phyloP scores from a whole-genome alignment of 192 early-diverging fungal species.

The Entomortierella parvispora region DNA sequence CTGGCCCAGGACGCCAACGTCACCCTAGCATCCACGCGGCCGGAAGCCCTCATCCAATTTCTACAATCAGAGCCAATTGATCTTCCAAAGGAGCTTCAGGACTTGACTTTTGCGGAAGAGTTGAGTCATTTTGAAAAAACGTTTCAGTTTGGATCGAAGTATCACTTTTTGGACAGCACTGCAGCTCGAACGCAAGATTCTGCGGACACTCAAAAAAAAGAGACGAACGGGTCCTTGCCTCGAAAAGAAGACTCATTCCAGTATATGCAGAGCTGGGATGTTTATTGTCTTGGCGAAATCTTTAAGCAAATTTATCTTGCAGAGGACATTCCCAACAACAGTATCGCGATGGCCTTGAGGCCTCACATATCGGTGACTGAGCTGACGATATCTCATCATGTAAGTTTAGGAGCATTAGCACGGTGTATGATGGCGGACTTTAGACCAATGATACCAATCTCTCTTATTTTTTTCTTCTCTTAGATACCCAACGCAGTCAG shows the following conservation, averaged over 20 bases:
- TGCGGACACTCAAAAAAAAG: not conserved
- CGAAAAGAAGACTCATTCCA: slow-evolving; percentile 37
- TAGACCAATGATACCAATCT: not conserved
- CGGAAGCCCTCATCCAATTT: slow-evolving; percentile 37
- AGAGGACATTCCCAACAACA: slow-evolving; percentile 43
- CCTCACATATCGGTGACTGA: slow-evolving; percentile 14
- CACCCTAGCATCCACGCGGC: slow-evolving; percentile 19
- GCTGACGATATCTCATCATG: slow-evolving; percentile 22
- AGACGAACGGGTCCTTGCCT: not conserved
- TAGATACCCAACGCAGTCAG: slow-evolving; percentile 62
- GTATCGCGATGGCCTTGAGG: slow-evolving; percentile 30
- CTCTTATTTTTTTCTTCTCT: not conserved
- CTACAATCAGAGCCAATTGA: slow-evolving; percentile 63
- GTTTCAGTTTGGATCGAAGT: slow-evolving; percentile 59
- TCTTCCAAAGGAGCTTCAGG: slow-evolving; percentile 50
- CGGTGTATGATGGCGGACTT: not conserved
- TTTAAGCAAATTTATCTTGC: slow-evolving; percentile 59
- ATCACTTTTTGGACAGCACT: slow-evolving; percentile 48
- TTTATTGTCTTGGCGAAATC: slow-evolving; percentile 59
- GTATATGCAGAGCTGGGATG: slow-evolving; percentile 63
- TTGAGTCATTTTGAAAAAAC: slow-evolving; percentile 62
- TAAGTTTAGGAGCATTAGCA: slow-evolving; percentile 1
- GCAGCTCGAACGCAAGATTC: slow-evolving; percentile 13
- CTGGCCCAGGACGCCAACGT: slow-evolving; percentile 46
- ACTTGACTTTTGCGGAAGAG: slow-evolving; percentile 60